Base-by-base conservation (phyloP, 2,329 filamentous ascomycete species). In the Ceratocystis albifundus region DNA sequence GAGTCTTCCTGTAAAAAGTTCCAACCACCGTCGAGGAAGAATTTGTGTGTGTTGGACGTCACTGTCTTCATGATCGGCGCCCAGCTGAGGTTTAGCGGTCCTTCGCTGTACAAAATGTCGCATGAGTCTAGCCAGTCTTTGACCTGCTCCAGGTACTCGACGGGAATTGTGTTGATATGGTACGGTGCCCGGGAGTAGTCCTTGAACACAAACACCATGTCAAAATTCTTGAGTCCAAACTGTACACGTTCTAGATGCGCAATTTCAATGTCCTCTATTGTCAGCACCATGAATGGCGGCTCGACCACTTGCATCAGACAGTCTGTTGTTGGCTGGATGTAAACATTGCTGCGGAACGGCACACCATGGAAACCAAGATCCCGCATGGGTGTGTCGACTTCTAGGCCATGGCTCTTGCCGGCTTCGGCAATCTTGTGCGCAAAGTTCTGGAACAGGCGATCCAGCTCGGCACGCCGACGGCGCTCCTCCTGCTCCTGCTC, bases 41-140 rank as follows among this genome's bases (percentile, higher is more conserved):
- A 99, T 71, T 88, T 85, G 74, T 99, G 93, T 1, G 94, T 90
- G 74, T 99, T 92, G 45, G 88, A 87, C 22, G 89, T 93, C 30
- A 99, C 92, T 0, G 94, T 99, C 82, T 99, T 99, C 91, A 99
- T 99, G 74, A 99, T 99, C 17, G 92, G 96, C 10, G 89, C 88
- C 94, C 94, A 99, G 81, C 97, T 97, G 67, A 99, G 82, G 78
- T 99, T 99, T 71, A 99, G 85, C 0, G 93, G 94, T 67, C 94
- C 94, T 76, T 99, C 95, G 12, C 86, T 89, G 79, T 87, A 97
- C 20, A 94, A 87, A 73, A 99, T 96, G 73, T 99, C 93, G 61
- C 94, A 92, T 0, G 88, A 92, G 76, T 99, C 93, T 8, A 99
- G 84, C 87, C 94, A 99, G 73, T 99, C 95, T 77, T 97, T 97